These are phyloP conservation scores for Calcarisporium arbuscula DNA, from an alignment of 2,329 filamentous ascomycete genomes.

Conservation along the genomic window DNA sequence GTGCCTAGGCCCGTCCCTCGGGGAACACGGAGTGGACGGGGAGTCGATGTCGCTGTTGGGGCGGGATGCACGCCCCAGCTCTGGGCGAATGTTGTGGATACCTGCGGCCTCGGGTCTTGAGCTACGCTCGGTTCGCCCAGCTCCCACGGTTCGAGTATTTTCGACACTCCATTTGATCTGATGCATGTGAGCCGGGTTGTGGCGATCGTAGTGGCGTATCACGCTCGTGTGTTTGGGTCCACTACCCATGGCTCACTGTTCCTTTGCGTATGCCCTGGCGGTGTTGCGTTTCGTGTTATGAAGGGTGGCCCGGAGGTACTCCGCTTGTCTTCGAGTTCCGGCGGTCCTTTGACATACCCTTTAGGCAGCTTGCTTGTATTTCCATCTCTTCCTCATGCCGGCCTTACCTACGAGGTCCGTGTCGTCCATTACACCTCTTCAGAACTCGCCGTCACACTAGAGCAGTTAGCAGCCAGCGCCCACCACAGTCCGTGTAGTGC, in stretches of 20 bases:
- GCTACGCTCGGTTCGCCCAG: slow-evolving; percentile 56
- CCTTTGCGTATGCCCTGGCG: too few species aligned
- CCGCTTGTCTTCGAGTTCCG: too few species aligned
- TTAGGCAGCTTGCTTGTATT: slow-evolving; percentile 60
- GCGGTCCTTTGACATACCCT: slow-evolving; percentile 46
- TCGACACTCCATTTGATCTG: too few species aligned
- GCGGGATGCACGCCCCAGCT: slow-evolving; percentile 58
- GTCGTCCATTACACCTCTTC: slow-evolving; percentile 61
- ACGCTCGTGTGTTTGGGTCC: too few species aligned
- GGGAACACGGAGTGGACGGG: slow-evolving; percentile 54
- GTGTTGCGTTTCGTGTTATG: too few species aligned
- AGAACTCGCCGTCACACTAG: slow-evolving; percentile 59
- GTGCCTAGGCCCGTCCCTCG: slow-evolving; percentile 53
- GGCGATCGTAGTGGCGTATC: too few species aligned
- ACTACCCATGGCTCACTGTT: too few species aligned
- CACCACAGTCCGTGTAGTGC: background rate
- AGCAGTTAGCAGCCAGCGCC: slow-evolving; percentile 4
- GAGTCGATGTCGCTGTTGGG: slow-evolving; percentile 55
- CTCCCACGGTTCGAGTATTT: slow-evolving; percentile 56
- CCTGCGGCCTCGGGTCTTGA: slow-evolving; percentile 58
- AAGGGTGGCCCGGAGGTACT: too few species aligned
- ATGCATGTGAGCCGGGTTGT: slow-evolving; percentile 10
- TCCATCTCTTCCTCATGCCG: slow-evolving; percentile 59
- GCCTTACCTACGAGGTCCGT: slow-evolving; percentile 58
- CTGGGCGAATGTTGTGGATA: slow-evolving; percentile 59